Conservation (phyloP, 2,329 filamentous ascomycete genomes). For the Pyrenophora seminiperda region DNA sequence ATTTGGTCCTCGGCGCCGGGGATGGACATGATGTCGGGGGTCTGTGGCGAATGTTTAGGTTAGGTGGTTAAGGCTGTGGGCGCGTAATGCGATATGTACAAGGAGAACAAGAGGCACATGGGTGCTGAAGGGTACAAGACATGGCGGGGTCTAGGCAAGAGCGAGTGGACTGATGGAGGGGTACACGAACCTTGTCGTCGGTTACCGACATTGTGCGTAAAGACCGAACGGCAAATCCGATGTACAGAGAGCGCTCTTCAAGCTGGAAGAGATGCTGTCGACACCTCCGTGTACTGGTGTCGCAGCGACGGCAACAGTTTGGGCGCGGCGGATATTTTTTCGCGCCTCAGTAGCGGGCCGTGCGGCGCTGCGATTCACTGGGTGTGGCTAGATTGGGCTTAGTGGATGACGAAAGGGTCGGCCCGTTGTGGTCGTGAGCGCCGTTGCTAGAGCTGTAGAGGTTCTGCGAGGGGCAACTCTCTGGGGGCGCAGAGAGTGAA, state of each 20-base stretch:
- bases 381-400: constrained; percentile 26
- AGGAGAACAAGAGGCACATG: constrained; percentile 4
- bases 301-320: constrained; percentile 21
- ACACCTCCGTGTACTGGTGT: constrained; percentile 27
- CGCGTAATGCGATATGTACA: neutral
- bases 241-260: constrained; percentile 14
- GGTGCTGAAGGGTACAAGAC: constrained; percentile 14
- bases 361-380: constrained; percentile 31
- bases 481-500: constrained; percentile 6
- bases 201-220: constrained; percentile 42
- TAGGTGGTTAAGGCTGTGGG: constrained; percentile 2
- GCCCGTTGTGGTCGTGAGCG: constrained; percentile 36
- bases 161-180: constrained; percentile 32
- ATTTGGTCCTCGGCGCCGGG: constrained; percentile 75
- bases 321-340: constrained; percentile 31
- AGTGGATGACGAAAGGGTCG: constrained; percentile 44
- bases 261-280: constrained; percentile 25
- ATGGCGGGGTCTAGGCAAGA: constrained; percentile 21
- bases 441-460: constrained; percentile 14
- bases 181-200: constrained; percentile 47
- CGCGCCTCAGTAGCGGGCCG: constrained; percentile 22
- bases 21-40: constrained; percentile 50
- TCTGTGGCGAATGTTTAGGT: constrained; percentile 23
- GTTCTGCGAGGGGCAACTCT: constrained; percentile 8
- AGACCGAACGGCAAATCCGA: constrained; percentile 17